Conservation (phyloP, 2,329 filamentous ascomycete species). For the Pseudomassariella vexata region DNA sequence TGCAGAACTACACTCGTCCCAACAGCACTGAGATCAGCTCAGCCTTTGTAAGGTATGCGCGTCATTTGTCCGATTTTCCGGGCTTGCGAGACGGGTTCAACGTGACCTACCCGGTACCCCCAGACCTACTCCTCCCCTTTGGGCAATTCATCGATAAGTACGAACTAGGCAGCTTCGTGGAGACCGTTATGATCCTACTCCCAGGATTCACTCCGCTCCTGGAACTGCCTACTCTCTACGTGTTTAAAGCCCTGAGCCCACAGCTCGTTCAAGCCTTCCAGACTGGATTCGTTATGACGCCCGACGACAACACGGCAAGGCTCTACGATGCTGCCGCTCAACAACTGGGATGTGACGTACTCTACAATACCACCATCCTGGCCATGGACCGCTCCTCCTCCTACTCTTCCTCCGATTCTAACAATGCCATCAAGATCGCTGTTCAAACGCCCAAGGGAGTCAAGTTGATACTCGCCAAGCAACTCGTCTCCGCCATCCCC, state of each 20-base stretch:
- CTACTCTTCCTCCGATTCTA: too few species aligned
- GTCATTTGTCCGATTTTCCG: conserved; percentile 6
- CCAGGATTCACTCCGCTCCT: conserved; percentile 7
- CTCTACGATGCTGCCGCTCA: conserved; percentile 7
- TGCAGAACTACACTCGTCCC: too few species aligned
- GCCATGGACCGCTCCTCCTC: conserved; percentile 5
- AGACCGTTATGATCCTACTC: neutral
- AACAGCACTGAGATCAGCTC: too few species aligned
- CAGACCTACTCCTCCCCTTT: conserved; percentile 11
- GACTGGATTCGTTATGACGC: conserved; percentile 3
- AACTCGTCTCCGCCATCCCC: conserved; percentile 36
- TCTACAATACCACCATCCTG: conserved; percentile 7
- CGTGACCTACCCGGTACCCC: conserved; percentile 3
- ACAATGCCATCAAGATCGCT: conserved; percentile 19
- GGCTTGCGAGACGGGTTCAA: conserved; percentile 7
- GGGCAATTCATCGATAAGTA: conserved; percentile 12
- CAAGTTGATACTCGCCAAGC: conserved; percentile 28
- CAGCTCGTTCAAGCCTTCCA: conserved; percentile 1
- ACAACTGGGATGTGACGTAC: conserved; percentile 7
- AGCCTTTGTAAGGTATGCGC: conserved; percentile 1
- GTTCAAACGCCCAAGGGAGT: conserved; percentile 22
- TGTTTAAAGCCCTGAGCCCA: conserved; percentile 11
- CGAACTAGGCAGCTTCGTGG: conserved; percentile 5
- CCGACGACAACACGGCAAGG: conserved; percentile 3
- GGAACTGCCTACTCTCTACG: conserved; percentile 12